These are phyloP conservation scores for Eutrema japonicum DNA, from an alignment of 345 rosid genomes.

Conservation along the genomic window DNA sequence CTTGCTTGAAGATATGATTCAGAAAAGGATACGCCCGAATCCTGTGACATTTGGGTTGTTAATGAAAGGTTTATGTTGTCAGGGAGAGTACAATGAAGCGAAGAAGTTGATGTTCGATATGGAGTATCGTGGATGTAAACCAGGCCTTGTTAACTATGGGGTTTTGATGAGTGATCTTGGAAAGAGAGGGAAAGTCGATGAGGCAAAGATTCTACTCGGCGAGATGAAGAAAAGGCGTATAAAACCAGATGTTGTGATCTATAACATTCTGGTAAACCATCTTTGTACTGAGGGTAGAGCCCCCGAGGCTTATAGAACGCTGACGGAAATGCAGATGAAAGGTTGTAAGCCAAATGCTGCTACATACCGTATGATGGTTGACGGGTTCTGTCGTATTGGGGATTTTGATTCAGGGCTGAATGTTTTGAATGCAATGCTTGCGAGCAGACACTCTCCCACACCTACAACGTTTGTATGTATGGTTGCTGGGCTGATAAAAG, in stretches of 20 bases:
- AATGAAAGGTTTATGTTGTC: slow-evolving; percentile 73
- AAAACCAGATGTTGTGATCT: slow-evolving; percentile 78
- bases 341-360: slow-evolving; percentile 86
- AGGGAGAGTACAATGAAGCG: slow-evolving; percentile 65
- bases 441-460: slow-evolving; percentile 65
- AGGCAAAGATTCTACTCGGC: slow-evolving; percentile 59
- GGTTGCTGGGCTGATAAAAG: slow-evolving; percentile 58
- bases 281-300: slow-evolving; percentile 65
- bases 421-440: slow-evolving; percentile 74
- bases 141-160: slow-evolving; percentile 63
- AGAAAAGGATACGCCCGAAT: slow-evolving; percentile 60
- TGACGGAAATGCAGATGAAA: slow-evolving; percentile 76
- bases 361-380: slow-evolving; percentile 82
- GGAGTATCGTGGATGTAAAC: slow-evolving; percentile 90
- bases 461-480: slow-evolving; percentile 55
- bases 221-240: slow-evolving; percentile 84
- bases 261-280: slow-evolving; percentile 75
- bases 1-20: slow-evolving; percentile 57
- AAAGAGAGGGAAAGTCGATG: slow-evolving; percentile 76
- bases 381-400: slow-evolving; percentile 64
- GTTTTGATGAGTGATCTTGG: slow-evolving; percentile 85
- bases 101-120: slow-evolving; percentile 81
- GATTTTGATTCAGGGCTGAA: slow-evolving; percentile 79
- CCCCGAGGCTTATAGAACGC: slow-evolving; percentile 62
- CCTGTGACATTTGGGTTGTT: slow-evolving; percentile 67